These are phyloP conservation scores for Vigna mungo DNA, from an alignment of 306 rosid species.

Conservation along the genomic window DNA sequence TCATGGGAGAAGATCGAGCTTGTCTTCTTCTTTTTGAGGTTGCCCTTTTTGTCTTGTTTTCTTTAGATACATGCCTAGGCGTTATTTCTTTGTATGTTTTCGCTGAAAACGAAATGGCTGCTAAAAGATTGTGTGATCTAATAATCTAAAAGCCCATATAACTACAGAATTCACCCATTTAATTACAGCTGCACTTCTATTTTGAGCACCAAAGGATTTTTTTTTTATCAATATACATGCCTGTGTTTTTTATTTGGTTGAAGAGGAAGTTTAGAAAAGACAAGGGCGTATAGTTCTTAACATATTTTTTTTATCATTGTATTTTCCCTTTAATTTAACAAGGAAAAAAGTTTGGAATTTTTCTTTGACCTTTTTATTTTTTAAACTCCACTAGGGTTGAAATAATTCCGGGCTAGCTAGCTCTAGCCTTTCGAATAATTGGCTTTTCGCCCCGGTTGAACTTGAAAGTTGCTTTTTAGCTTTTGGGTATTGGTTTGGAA, in stretches of 20 bases:
- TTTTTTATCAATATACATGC: no score
- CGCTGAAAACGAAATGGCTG: background rate
- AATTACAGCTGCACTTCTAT: background rate
- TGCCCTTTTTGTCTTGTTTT: background rate
- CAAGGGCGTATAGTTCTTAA: background rate
- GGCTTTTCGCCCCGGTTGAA: background rate
- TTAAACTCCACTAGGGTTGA: background rate
- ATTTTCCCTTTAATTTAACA: background rate
- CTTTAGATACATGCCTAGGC: background rate
- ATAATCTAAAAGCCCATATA: background rate
- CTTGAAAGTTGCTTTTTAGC: constrained; percentile 24
- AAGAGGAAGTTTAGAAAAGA: background rate
- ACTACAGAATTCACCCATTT: background rate
- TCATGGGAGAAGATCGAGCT: background rate
- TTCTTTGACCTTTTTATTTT: background rate
- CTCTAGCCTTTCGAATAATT: constrained; percentile 13
- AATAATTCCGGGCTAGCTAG: constrained; percentile 6
- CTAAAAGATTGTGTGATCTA: background rate
- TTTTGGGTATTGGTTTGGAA: background rate
- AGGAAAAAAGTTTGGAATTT: background rate
- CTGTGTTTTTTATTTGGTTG: background rate
- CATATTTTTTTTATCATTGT: background rate
- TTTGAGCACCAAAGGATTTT: background rate
- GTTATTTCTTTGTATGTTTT: background rate
- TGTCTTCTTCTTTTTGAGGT: background rate